A percentile compares a stretch with the other conserved stretches of the same genome.
phyloP scores from a whole-genome alignment of 768 basidiomycete genomes.

The Lepiota venenata region DNA sequence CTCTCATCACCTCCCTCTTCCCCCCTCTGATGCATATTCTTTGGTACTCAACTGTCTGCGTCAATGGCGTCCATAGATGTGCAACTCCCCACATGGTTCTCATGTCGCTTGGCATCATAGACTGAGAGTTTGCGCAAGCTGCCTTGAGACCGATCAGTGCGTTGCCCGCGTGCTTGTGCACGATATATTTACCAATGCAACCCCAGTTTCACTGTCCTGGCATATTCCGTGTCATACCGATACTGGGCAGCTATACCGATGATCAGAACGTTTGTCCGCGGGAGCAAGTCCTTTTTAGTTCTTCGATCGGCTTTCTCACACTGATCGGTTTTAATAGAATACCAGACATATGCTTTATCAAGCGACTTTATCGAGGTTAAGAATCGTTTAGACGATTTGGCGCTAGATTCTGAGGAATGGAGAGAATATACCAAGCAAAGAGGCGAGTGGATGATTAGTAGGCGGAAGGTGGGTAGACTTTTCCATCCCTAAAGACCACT shows the following conservation, averaged over 20 bases:
- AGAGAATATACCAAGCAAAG: not conserved
- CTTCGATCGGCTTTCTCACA: not conserved
- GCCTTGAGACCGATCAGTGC: not conserved
- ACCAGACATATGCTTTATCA: slow-evolving; percentile 2
- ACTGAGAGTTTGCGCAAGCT: slow-evolving; percentile 2
- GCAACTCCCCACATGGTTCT: slow-evolving; percentile 6
- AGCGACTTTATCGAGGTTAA: slow-evolving; percentile 5
- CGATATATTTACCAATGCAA: not conserved
- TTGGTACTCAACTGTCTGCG: not conserved
- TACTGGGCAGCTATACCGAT: not conserved
- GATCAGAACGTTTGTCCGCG: slow-evolving; percentile 2
- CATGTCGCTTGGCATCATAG: slow-evolving; percentile 6
- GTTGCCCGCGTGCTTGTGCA: not conserved
- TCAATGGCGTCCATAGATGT: not conserved
- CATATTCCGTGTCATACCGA: not conserved
- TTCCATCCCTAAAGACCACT: not conserved
- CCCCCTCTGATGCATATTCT: not conserved
- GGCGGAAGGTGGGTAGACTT: not conserved
- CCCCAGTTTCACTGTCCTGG: not conserved
- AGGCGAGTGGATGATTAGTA: not conserved
- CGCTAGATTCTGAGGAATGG: not conserved
- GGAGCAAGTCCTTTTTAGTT: not conserved
- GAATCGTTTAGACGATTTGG: not conserved
- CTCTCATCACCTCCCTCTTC: not conserved
- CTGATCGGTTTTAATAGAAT: not conserved